Percentiles rank a stretch among this genome's conserved stretches.
These are phyloP conservation scores for Arthrobotrys conoides DNA, from an alignment of 2,329 filamentous ascomycete species.

Conservation along the genomic window DNA sequence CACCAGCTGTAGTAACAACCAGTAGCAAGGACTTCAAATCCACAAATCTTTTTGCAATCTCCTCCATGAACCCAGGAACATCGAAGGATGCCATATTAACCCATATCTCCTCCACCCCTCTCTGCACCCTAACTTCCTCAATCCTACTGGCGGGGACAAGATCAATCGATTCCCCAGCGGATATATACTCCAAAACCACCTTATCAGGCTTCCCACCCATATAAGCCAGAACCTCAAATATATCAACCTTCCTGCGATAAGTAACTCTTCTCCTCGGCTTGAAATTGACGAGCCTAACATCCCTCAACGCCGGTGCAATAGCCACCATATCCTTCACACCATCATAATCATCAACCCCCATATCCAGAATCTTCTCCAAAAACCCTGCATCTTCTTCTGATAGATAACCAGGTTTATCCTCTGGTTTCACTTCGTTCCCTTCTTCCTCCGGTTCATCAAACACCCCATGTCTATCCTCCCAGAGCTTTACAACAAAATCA, in stretches of 20 bases:
- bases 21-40: conserved; percentile 3
- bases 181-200: conserved; percentile 8
- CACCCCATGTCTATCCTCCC: not conserved
- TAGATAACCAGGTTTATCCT: not conserved
- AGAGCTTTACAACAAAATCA: conserved; percentile 7
- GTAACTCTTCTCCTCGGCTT: conserved; percentile 1
- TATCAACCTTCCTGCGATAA: conserved; percentile 2
- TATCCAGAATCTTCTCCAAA: not conserved
- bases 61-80: conserved; percentile 3
- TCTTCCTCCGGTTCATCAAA: not conserved
- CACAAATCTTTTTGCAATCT: conserved; percentile 9
- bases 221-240: conserved; percentile 3
- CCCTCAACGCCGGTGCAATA: not conserved
- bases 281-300: conserved; percentile 15
- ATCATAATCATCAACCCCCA: not conserved
- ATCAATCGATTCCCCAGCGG: conserved; percentile 12
- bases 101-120: conserved; percentile 2
- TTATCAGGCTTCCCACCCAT: conserved; percentile 15
- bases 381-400: conserved; percentile 1
- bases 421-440: not conserved
- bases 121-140: conserved; percentile 4
- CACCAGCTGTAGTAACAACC: not conserved
- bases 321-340: conserved; percentile 1
- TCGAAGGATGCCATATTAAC: conserved; percentile 10
- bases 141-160: not conserved